These are phyloP conservation scores for Penicillium digitatum DNA, from an alignment of 2,329 filamentous ascomycete genomes.

Conservation along the genomic window DNA sequence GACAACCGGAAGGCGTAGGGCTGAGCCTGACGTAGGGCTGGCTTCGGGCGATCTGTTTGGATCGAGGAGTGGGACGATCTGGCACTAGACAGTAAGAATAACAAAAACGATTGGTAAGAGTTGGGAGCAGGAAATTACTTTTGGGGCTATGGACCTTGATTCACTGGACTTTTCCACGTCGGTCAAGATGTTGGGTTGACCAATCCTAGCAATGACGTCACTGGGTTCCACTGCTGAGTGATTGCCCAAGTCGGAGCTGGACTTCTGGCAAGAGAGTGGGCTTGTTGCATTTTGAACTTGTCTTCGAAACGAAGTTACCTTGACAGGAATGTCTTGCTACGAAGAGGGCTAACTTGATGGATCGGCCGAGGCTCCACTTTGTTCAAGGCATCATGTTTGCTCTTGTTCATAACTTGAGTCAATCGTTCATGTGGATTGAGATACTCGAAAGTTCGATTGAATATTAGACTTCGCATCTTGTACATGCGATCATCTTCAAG, in stretches of 20 bases:
- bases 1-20: slow-evolving; percentile 6
- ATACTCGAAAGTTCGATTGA: neutral
- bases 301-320: neutral
- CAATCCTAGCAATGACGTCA: slow-evolving; percentile 19
- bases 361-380: neutral
- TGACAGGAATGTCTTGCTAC: neutral
- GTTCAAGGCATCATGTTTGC: neutral
- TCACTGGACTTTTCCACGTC: neutral
- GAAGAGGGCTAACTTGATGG: neutral
- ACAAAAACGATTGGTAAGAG: neutral
- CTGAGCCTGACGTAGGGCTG: slow-evolving; percentile 24
- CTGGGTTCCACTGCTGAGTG: neutral
- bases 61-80: neutral
- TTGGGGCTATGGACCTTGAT: slow-evolving; percentile 12
- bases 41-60: neutral
- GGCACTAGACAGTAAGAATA: neutral
- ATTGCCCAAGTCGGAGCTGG: neutral
- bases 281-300: neutral
- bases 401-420: neutral
- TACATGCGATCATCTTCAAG: neutral
- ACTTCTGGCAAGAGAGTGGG: neutral
- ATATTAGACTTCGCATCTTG: no score
- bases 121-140: slow-evolving; percentile 10
- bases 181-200: slow-evolving; percentile 6
- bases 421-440: neutral